phyloP scores from a whole-genome alignment of 148 eudicot genomes.

The Chenopodium quinoa region DNA sequence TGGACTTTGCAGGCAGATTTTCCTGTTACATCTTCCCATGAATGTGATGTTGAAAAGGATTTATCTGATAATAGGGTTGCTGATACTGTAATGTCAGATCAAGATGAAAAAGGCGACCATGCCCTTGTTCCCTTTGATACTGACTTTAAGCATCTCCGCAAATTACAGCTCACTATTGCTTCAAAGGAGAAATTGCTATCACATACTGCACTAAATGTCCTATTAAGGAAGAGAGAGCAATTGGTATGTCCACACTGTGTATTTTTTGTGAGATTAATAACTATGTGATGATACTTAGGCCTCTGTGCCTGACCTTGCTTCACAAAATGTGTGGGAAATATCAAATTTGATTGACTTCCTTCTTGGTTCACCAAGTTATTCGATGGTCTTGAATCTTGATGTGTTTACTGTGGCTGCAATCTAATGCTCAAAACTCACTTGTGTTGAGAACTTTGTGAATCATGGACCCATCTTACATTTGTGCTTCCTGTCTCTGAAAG shows the following conservation, averaged over 20 bases:
- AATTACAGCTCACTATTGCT: constrained; percentile 29
- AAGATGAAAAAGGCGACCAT: constrained; percentile 24
- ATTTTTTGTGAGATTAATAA: neutral
- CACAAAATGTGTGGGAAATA: neutral
- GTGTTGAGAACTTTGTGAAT: neutral
- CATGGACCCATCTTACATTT: neutral
- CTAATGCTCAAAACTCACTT: neutral
- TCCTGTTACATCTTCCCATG: constrained; percentile 12
- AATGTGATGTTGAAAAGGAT: constrained; percentile 21
- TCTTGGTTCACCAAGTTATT: neutral
- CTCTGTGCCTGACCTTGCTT: neutral
- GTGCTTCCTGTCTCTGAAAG: neutral
- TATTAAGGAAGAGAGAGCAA: constrained; percentile 41
- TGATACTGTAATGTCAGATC: constrained; percentile 26
- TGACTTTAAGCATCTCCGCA: constrained; percentile 27
- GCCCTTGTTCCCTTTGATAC: constrained; percentile 31
- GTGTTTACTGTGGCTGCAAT: constrained; percentile 5
- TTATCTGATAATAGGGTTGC: constrained; percentile 25
- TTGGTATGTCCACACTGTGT: constrained; percentile 45
- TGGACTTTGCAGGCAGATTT: constrained; percentile 26
- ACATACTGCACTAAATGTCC: constrained; percentile 47
- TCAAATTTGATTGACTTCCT: neutral
- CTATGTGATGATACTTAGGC: neutral
- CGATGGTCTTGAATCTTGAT: neutral
- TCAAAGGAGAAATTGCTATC: constrained; percentile 36